phyloP scores from a whole-genome alignment of 2,329 filamentous ascomycete species.

The Xylaria multiplex region DNA sequence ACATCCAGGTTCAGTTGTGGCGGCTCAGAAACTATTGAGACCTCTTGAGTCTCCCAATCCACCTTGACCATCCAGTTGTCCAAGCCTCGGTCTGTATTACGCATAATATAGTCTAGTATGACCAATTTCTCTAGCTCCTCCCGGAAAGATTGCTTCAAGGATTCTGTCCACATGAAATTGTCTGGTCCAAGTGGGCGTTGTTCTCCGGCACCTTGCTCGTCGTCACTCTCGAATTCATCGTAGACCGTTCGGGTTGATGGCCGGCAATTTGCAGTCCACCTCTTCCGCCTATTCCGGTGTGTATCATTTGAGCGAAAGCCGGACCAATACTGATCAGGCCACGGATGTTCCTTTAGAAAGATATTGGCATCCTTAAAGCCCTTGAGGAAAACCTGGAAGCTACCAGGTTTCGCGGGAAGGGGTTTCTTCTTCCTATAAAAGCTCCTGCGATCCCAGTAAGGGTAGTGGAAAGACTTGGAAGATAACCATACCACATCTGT shows the following conservation, averaged over 20 bases:
- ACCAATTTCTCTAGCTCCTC: constrained; percentile 97
- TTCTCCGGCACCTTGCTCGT: constrained; percentile 53
- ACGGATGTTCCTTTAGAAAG: constrained; percentile 93
- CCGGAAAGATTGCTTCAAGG: constrained; percentile 87
- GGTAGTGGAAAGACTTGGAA: constrained; percentile 97
- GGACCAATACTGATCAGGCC: constrained; percentile 87
- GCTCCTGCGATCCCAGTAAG: constrained; percentile 93
- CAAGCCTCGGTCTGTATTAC: constrained; percentile 93
- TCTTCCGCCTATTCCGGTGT: constrained; percentile 73
- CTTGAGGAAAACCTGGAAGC: constrained; percentile 97
- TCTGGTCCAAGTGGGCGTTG: constrained; percentile 56
- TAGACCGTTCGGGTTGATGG: constrained; percentile 60
- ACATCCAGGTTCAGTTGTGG: constrained; percentile 72
- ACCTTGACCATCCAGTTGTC: constrained; percentile 99
- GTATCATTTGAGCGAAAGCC: constrained; percentile 75
- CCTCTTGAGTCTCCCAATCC: constrained; percentile 83
- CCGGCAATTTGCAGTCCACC: constrained; percentile 85
- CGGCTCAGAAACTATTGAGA: constrained; percentile 87
- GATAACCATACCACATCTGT: constrained; percentile 94
- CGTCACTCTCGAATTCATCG: constrained; percentile 61
- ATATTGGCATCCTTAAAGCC: constrained; percentile 97
- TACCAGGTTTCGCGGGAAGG: constrained; percentile 89
- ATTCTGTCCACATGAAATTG: constrained; percentile 86
- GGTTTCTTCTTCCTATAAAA: constrained; percentile 88
- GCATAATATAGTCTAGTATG: constrained; percentile 98